Percentiles rank a stretch among this genome's conserved stretches.
phyloP scores from a whole-genome alignment of 192 early-diverging fungal genomes.

The Jimgerdemannia lactiflua region DNA sequence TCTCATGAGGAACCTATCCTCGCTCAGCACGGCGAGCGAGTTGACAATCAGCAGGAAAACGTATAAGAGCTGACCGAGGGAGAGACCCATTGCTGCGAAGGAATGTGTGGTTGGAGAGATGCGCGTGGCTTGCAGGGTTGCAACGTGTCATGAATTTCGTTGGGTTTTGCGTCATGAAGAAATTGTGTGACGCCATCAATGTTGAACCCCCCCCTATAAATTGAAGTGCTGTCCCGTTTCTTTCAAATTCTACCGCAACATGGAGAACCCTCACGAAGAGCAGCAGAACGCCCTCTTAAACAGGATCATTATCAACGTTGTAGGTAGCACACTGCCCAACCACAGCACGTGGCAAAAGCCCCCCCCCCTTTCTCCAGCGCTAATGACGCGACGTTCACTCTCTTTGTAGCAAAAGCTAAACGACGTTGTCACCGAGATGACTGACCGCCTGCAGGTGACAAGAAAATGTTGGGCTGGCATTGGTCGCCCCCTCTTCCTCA shows the following conservation, averaged over 20 bases:
- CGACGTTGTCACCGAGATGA: conserved; percentile 28
- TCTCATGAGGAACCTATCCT: conserved; percentile 88
- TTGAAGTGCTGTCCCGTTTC: too few relatives aligned
- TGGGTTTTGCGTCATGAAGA: too few relatives aligned
- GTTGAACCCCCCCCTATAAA: too few relatives aligned
- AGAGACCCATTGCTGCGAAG: conserved; percentile 46
- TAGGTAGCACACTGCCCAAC: conserved; percentile 13
- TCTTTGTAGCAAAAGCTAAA: conserved; percentile 32
- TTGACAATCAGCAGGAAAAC: conserved; percentile 81
- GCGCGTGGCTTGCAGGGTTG: too few relatives aligned
- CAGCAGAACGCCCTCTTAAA: conserved; percentile 34
- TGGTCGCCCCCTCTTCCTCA: too few relatives aligned
- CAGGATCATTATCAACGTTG: conserved; percentile 36
- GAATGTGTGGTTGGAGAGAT: neutral
- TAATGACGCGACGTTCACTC: neutral
- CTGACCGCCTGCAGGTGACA: conserved; percentile 30
- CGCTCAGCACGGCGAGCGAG: conserved; percentile 85
- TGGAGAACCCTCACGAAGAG: conserved; percentile 44
- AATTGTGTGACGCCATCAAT: too few relatives aligned
- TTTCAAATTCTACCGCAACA: too few relatives aligned
- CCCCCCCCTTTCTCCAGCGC: too few relatives aligned
- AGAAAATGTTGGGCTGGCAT: neutral
- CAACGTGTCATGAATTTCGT: too few relatives aligned
- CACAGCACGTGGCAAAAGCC: too few relatives aligned
- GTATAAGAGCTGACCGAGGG: conserved; percentile 78